phyloP scores from a whole-genome alignment of 352 stramenopile species.

The Globisporangium paddicum region DNA sequence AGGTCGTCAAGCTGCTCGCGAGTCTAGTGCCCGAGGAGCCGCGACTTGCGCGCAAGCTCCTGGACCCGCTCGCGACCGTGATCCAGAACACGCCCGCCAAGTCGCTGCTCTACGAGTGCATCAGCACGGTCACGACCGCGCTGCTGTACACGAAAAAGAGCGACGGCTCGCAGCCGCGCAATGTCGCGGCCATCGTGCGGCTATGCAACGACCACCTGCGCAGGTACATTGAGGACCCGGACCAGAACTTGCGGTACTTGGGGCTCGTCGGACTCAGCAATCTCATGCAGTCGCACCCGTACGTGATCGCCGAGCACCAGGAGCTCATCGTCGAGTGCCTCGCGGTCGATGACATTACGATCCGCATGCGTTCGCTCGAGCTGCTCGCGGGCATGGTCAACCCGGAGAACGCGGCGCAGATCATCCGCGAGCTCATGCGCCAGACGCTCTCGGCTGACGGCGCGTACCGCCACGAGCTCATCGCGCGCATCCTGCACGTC shows the following conservation, averaged over 20 bases:
- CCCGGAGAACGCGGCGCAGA: constrained; percentile 93
- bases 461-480: constrained; percentile 94
- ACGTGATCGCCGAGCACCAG: constrained; percentile 93
- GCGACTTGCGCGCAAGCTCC: constrained; percentile 95
- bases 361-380: constrained; percentile 96
- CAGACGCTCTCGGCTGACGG: constrained; percentile 94
- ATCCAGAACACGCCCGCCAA: constrained; percentile 98
- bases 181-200: constrained; percentile 91
- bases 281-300: constrained; percentile 95
- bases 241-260: constrained; percentile 99
- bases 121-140: constrained; percentile 95
- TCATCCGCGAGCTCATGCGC: constrained; percentile 95
- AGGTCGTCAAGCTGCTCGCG: constrained; percentile 99
- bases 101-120: constrained; percentile 97
- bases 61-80: constrained; percentile 96
- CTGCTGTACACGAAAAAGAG: constrained; percentile 95
- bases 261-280: constrained; percentile 96
- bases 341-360: constrained; percentile 98
- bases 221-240: constrained; percentile 96
- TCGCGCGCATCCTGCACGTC: constrained; percentile 95
- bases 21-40: constrained; percentile 97
- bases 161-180: constrained; percentile 93
- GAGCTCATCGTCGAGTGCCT: constrained; percentile 96
- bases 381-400: constrained; percentile 95
- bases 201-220: constrained; percentile 95